Base-by-base conservation (phyloP, 2,329 filamentous ascomycete species). In the Davidsoniella virescens region DNA sequence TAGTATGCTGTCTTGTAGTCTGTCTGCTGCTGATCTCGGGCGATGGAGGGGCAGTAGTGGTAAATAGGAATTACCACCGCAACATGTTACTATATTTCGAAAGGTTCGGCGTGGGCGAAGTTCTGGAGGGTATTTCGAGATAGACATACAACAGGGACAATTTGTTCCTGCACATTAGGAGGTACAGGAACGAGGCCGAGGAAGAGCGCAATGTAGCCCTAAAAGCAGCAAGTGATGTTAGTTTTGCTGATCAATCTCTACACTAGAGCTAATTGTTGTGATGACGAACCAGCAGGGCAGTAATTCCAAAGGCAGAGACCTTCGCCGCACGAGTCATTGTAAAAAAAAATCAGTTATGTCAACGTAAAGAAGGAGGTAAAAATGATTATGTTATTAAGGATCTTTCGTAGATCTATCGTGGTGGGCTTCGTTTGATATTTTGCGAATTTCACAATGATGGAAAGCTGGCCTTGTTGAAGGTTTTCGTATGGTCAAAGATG, bases 311-410 rank as follows among this genome's bases (percentile, higher is more conserved):
- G 55, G 87, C 49, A 63, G 95, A 81, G 56, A 86, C 90, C 67
- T 96, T 88, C 65, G 86, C 82, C 18, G 92, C 92, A 67, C 88
- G 87, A 58, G 92, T 94, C 92, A 96, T 96, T 56, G 57, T 80
- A 68, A 58, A 20, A 58, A 20, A 33, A 29, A 39, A 4, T 10
- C 4, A 45, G 25, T 25, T 10, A 17, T 20, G 16, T 9, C 12
- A 23, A 23, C 23, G n/a, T 36, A 44, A 45, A 17, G 12, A 46
- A 42, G 6, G n/a, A 39, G 20, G 23, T 23, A 36, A n/a, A 23
- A 16, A 20, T 37, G 14, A 2, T 33, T 12, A 2, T 33, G 26
- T 20, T 43, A 20, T 10, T 14, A 20, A 12, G 9, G 14, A 10
- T 43, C 40, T 3, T 25, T 20, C 6, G 18, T 18, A 17, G 18